A percentile compares a stretch with the other conserved stretches of the same genome.
These are phyloP conservation scores for Cercospora sojina DNA, from an alignment of 2,329 filamentous ascomycete species.

Conservation along the genomic window DNA sequence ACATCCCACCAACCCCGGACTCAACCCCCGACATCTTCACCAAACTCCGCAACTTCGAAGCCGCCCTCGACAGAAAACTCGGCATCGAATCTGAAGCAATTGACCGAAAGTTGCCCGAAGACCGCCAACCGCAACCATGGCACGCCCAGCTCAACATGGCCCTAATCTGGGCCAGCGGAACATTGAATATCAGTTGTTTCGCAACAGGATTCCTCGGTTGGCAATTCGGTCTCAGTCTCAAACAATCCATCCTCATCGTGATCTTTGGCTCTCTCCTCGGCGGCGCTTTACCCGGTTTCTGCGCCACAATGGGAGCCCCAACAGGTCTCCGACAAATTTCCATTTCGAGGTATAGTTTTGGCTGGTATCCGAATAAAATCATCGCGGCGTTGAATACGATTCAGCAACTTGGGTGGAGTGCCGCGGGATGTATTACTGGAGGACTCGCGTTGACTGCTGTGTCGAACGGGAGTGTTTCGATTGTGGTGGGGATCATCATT, in stretches of 20 bases:
- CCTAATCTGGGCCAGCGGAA: slow-evolving; percentile 39
- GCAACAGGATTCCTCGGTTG: slow-evolving; percentile 49
- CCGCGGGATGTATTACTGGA: slow-evolving; percentile 46
- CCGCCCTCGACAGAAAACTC: slow-evolving; percentile 47
- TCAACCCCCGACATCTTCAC: slow-evolving; percentile 34
- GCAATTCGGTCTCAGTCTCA: slow-evolving; percentile 50
- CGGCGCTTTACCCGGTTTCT: slow-evolving; percentile 36
- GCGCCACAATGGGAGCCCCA: slow-evolving; percentile 37
- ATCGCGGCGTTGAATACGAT: slow-evolving; percentile 50
- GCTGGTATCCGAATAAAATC: slow-evolving; percentile 53
- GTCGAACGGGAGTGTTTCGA: slow-evolving; percentile 44
- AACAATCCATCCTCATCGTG: slow-evolving; percentile 39
- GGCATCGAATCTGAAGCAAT: slow-evolving; percentile 52
- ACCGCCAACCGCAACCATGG: slow-evolving; percentile 46
- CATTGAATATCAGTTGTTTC: slow-evolving; percentile 40
- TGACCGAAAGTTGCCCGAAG: slow-evolving; percentile 47
- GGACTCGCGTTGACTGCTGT: slow-evolving; percentile 46
- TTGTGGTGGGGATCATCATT: slow-evolving; percentile 47
- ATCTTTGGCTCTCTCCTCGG: slow-evolving; percentile 38
- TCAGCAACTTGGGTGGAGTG: slow-evolving; percentile 47
- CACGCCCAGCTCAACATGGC: slow-evolving; percentile 37
- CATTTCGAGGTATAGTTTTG: slow-evolving; percentile 50
- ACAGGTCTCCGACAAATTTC: slow-evolving; percentile 47
- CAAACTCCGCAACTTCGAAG: slow-evolving; percentile 41
- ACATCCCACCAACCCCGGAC: neutral